These are phyloP conservation scores for Apostasia shenzhenica DNA, from an alignment of 106 monocot species.

Conservation along the genomic window DNA sequence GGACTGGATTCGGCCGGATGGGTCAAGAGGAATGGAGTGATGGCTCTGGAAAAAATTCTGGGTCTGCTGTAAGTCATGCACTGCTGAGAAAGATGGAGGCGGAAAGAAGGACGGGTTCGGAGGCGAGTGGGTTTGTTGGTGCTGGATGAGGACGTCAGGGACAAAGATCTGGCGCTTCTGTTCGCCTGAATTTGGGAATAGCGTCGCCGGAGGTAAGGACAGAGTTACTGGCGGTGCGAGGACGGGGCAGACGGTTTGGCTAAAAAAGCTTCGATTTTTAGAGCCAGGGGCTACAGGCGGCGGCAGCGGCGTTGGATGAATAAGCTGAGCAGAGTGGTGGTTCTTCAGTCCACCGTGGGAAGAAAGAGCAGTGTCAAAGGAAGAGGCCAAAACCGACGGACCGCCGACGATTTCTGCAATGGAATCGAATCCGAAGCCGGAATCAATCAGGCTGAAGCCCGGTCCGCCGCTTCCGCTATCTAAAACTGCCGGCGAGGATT, in stretches of 20 bases:
- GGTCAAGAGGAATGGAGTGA: not conserved
- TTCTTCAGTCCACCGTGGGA: constrained; percentile 6
- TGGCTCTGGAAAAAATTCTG: constrained; percentile 16
- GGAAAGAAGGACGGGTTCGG: constrained; percentile 33
- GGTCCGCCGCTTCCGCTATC: constrained; percentile 1
- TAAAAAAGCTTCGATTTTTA: constrained; percentile 11
- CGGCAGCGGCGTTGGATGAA: not conserved
- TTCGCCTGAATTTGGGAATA: constrained; percentile 32
- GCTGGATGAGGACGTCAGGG: constrained; percentile 10
- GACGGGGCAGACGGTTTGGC: constrained; percentile 2
- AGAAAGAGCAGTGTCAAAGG: constrained; percentile 6
- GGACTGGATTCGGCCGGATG: constrained; percentile 8
- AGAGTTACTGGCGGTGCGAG: constrained; percentile 1
- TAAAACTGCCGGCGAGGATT: constrained; percentile 1
- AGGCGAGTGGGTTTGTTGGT: constrained; percentile 3
- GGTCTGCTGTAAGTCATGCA: constrained; percentile 7
- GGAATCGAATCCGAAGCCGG: constrained; percentile 31
- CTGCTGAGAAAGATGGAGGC: constrained; percentile 1
- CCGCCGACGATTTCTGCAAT: constrained; percentile 6
- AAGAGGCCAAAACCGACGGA: not conserved
- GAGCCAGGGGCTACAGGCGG: not conserved
- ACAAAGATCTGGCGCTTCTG: constrained; percentile 28
- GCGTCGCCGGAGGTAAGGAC: constrained; percentile 15
- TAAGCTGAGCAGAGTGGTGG: constrained; percentile 4
- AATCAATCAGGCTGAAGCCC: constrained; percentile 33